Evolutionary conservation across 371 early-diverging fungal species (phyloP).

Genomic region (Syncephalis fuscata): DNA sequence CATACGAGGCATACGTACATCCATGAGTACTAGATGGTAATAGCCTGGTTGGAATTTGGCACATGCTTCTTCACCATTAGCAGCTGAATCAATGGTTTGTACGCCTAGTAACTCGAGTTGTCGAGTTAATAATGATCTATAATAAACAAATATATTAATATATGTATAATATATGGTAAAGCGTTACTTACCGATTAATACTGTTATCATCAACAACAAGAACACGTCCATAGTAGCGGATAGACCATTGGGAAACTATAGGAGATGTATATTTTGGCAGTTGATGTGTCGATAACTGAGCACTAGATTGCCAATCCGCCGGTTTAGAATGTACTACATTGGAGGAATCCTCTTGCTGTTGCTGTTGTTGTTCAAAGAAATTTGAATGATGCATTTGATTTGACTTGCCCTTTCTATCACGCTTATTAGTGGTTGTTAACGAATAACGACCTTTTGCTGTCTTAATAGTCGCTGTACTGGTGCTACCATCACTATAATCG

Average conservation of each 20-base stretch:
- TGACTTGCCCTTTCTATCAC: too few relatives aligned
- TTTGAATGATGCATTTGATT: too few relatives aligned
- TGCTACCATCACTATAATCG: too few relatives aligned
- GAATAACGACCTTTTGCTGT: too few relatives aligned
- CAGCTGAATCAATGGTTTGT: neutral
- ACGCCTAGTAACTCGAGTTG: neutral
- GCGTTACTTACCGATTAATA: slow-evolving; percentile 12
- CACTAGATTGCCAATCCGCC: too few relatives aligned
- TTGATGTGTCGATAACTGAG: too few relatives aligned
- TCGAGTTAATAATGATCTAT: neutral
- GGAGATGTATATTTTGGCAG: too few relatives aligned
- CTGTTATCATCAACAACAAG: slow-evolving; percentile 34
- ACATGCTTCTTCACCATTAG: slow-evolving; percentile 59
- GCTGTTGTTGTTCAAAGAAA: too few relatives aligned
- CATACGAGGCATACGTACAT: slow-evolving; percentile 66
- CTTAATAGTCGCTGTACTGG: too few relatives aligned
- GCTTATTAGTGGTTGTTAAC: too few relatives aligned
- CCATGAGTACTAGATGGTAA: slow-evolving; percentile 64
- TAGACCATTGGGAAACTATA: slow-evolving; percentile 8
- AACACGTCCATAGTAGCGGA: slow-evolving; percentile 12
- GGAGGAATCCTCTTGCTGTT: too few relatives aligned
- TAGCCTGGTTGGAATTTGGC: slow-evolving; percentile 33
- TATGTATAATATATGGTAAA: neutral
- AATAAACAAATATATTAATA: neutral
- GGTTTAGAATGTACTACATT: too few relatives aligned